phyloP scores from a whole-genome alignment of 129 eudicot genomes.

The carrot (Daucus carota) region DH1_v3.0 NC_030384.2:27342501-27343000 shows the following conservation, averaged over 20 bases:
- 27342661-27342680: background rate
- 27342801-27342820: background rate
- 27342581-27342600: background rate
- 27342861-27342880: background rate
- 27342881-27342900: background rate
- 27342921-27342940: too few relatives aligned
- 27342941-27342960: too few relatives aligned
- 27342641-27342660: background rate
- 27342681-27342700: background rate
- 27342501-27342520: background rate
- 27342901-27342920: background rate
- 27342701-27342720: background rate
- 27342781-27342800: background rate
- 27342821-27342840: constrained; percentile 4
- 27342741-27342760: background rate
- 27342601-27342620: background rate
- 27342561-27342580: background rate
- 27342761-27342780: background rate
- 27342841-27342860: background rate
- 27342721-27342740: background rate
- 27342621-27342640: background rate
- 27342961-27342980: background rate
- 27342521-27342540: background rate
- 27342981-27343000: too few relatives aligned
- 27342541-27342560: background rate